phyloP scores from a whole-genome alignment of 768 basidiomycete species.

The Tephrocybe sp. region DNA sequence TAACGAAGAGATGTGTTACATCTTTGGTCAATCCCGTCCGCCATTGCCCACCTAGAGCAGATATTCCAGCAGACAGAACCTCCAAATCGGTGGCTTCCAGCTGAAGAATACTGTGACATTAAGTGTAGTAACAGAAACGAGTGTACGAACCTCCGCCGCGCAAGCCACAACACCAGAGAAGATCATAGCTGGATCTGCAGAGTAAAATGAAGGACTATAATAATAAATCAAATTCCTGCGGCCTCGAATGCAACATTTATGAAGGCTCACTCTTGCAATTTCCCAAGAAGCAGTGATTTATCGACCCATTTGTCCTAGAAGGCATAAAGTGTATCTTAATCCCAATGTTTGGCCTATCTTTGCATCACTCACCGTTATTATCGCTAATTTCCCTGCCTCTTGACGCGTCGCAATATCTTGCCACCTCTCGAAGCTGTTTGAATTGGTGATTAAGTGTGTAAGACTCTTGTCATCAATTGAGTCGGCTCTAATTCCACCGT shows the following conservation, averaged over 20 bases:
- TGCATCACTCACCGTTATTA: conserved; percentile 36
- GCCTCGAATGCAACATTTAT: not conserved
- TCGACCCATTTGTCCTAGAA: conserved; percentile 69
- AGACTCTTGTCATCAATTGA: conserved; percentile 32
- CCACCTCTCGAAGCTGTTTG: conserved; percentile 56
- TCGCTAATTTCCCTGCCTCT: conserved; percentile 23
- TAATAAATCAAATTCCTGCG: not conserved
- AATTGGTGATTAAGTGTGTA: conserved; percentile 60
- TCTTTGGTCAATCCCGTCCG: conserved; percentile 75
- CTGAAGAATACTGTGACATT: conserved; percentile 26
- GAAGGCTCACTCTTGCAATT: conserved; percentile 51
- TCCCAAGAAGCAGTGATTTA: conserved; percentile 56
- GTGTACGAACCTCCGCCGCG: conserved; percentile 55
- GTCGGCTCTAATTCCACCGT: conserved; percentile 44
- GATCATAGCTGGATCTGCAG: conserved; percentile 72
- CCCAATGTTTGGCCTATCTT: not conserved
- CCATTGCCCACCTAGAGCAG: conserved; percentile 81
- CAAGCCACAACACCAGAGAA: conserved; percentile 85
- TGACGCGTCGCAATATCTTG: conserved; percentile 32
- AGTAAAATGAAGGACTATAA: conserved; percentile 59
- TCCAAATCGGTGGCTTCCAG: conserved; percentile 67
- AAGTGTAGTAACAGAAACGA: not conserved
- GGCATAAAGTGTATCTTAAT: conserved; percentile 5
- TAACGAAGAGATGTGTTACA: conserved; percentile 83
- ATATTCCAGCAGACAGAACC: conserved; percentile 70